Percentiles rank a stretch among this genome's conserved stretches.
Conservation (phyloP, 352 stramenopile genomes). For the Globisporangium heterothallicum region DNA sequence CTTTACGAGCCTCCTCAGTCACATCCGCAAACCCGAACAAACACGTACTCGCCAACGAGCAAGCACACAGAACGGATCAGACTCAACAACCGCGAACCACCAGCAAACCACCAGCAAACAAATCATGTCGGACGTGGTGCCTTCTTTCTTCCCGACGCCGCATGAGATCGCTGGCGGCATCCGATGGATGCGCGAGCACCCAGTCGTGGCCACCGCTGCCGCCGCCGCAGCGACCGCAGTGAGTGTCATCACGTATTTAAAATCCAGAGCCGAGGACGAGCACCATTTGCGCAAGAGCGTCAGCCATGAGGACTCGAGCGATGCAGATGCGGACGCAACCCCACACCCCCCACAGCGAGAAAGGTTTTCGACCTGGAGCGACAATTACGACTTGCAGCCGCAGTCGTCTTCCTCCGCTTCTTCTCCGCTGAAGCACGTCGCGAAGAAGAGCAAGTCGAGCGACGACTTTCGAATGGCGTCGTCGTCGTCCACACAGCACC, state of each 20-base stretch:
- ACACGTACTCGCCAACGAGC: neutral
- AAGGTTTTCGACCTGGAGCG: slow-evolving; percentile 23
- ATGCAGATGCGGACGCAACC: slow-evolving; percentile 14
- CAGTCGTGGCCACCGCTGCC: slow-evolving; percentile 61
- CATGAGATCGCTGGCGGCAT: slow-evolving; percentile 71
- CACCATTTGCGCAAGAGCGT: slow-evolving; percentile 1
- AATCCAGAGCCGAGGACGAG: slow-evolving; percentile 24
- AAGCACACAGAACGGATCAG: too few relatives aligned
- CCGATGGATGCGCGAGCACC: slow-evolving; percentile 68
- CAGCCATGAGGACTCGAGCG: slow-evolving; percentile 1
- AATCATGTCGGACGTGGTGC: slow-evolving; percentile 57
- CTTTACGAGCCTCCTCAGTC: neutral
- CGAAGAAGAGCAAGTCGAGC: slow-evolving; percentile 5
- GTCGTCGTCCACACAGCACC: slow-evolving; percentile 9
- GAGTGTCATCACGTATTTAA: slow-evolving; percentile 62
- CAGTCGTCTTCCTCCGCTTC: too few relatives aligned
- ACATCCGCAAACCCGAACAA: neutral
- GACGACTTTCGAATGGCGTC: neutral
- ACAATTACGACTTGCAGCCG: slow-evolving; percentile 25
- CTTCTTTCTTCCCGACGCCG: slow-evolving; percentile 78
- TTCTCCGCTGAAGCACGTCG: slow-evolving; percentile 9
- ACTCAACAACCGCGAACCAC: too few relatives aligned
- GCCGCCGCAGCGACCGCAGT: slow-evolving; percentile 62
- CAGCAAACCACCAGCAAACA: neutral
- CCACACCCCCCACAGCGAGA: too few relatives aligned